Base-by-base conservation (phyloP, 2,329 filamentous ascomycete genomes). In the Bipolaris gigantea region DNA sequence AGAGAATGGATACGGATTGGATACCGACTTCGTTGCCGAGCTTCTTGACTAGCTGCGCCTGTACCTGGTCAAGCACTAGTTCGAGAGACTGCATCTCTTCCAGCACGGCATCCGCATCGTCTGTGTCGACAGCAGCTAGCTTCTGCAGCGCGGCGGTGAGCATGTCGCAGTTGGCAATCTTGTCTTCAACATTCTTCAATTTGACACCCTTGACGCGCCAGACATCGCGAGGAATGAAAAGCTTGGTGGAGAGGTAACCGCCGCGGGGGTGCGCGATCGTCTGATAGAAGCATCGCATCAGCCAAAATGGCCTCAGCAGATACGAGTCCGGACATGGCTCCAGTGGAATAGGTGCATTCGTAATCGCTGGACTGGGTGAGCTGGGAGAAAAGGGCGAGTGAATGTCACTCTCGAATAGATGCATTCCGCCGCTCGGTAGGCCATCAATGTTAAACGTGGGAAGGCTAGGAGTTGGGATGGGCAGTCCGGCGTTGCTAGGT, bases 171-270 rank as follows among this genome's bases (percentile, higher is more conserved):
- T 92, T 91, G 11, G 90, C 84, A 49, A 97, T 87, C 78, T 99
- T 99, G 66, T 99, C 94, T 61, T 99, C 94, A 0, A 97, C 70
- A 32, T 87, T 88, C 76, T 92, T 94, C 21, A 99, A 81, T 76
- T 96, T 97, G 48, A 97, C 92, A 25, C 90, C 92, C 70, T 93
- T 93, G 7, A 97, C 92, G 51, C 87, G 85, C 94, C 94, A 99
- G 3, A 94, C 90, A 69, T 97, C 92, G 47, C 90, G 85, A 5
- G 94, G 92, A 5, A 99, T 84, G 70, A 99, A 99, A 0, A 99
- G 82, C 65, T 92, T 92, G 19, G 87, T 93, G 48, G 92, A 96
- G 18, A 99, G 71, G 70, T 97, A 99, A 15, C 92, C 94, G 34
- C 94, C 94, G 21, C 91, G 86, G 2, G 93, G 91, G 68, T 99